Evolutionary conservation across 2,329 filamentous ascomycete genomes (phyloP).

Genomic region (Aspergillus niger): DNA sequence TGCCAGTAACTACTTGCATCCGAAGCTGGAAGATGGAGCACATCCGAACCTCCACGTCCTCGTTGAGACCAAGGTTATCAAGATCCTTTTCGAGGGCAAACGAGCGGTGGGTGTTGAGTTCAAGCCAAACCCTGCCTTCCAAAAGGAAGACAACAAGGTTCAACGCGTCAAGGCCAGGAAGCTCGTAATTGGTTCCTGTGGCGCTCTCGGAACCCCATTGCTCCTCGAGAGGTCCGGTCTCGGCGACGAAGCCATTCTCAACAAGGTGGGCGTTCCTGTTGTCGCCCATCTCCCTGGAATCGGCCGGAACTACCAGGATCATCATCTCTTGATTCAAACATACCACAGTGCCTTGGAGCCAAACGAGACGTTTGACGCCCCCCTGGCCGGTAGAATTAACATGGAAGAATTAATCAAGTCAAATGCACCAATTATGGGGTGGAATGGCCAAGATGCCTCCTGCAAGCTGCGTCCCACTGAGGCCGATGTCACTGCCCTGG

Average conservation of each 20-base stretch:
- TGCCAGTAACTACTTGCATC: conserved; percentile 7
- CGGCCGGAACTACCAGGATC: conserved; percentile 3
- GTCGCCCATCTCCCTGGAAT: conserved; percentile 4
- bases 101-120: conserved; percentile 3
- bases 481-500: too few relatives aligned
- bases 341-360: too few relatives aligned
- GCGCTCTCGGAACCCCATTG: not conserved
- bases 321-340: not conserved
- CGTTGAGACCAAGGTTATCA: not conserved
- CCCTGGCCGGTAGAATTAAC: too few relatives aligned
- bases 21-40: not conserved
- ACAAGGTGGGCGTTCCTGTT: not conserved
- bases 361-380: too few relatives aligned
- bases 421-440: too few relatives aligned
- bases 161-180: not conserved
- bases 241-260: not conserved
- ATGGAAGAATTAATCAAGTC: too few relatives aligned
- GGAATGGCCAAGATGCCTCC: too few relatives aligned
- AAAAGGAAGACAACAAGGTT: not conserved
- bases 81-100: not conserved
- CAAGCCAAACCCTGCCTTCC: conserved; percentile 1
- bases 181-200: not conserved
- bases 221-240: not conserved
- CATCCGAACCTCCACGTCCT: conserved; percentile 7
- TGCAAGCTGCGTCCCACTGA: too few relatives aligned